Base-by-base conservation (phyloP, 495 filamentous ascomycete species). In the Penicillium coffeae region DNA sequence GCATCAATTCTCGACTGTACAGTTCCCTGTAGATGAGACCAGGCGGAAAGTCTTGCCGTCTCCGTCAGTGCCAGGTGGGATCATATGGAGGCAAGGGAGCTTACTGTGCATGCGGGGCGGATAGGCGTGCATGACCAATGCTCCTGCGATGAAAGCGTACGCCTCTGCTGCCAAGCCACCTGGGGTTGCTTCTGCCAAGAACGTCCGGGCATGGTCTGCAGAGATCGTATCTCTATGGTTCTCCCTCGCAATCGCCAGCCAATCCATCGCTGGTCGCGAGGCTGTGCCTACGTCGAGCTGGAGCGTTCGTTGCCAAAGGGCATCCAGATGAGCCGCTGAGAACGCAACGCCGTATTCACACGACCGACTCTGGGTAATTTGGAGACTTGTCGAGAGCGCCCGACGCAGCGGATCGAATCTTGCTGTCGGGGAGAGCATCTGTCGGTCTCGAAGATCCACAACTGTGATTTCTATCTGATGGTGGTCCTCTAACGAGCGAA, bases 71-170 rank as follows among this genome's bases (percentile, higher is more conserved):
- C 18, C n/a, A 16, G 27, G 12, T 33, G 15, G 14, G n/a, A 19
- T 20, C 13, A 5, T 13, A 21, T 32, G 41, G 30, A 14, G 25
- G 35, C 8, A 5, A 12, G 19, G 43, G 30, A 25, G 35, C 49
- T 52, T 40, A 52, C 43, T 18, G 40, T 52, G 49, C 43, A 52
- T 52, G 20, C 27, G 42, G 35, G 43, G 49, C 19, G 49, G 49
- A 30, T 52, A 52, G 12, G 43, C 37, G 37, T 52, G 14, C 43
- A 53, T 48, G 3, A 53, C 14, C 8, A 53, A 27, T 4, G 40
- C 50, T n/a, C 33, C 37, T 13, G 45, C 45, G 14, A 53, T 21
- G 38, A 53, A 35, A 19, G 21, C 33, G 12, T 39, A 12, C 12
- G 42, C 12, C 2, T 48, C 44, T 18, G 36, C 50, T 34, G 27